Conservation (phyloP, 1,284 basidiomycete genomes). For the Somion occarium region DNA sequence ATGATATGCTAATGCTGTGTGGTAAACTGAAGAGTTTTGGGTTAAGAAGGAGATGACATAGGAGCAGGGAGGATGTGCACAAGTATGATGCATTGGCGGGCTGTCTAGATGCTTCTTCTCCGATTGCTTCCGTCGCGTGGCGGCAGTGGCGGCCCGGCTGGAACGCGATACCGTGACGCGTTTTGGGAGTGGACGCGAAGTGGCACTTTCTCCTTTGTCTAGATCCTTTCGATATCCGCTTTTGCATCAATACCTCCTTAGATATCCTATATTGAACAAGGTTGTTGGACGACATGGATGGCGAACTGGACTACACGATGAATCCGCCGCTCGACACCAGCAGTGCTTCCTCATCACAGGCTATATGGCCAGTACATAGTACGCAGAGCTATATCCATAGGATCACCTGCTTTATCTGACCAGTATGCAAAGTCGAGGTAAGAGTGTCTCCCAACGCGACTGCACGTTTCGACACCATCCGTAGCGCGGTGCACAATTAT, state of each 20-base stretch:
- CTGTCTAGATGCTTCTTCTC: no score
- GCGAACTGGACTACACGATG: conserved; percentile 21
- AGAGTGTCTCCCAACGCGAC: conserved; percentile 63
- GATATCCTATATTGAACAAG: neutral
- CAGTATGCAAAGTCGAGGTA: conserved; percentile 71
- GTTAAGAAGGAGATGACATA: no score
- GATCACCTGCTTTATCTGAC: neutral
- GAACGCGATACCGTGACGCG: conserved; percentile 9
- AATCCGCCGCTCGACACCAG: conserved; percentile 10
- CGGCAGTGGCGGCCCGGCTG: neutral
- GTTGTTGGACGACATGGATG: conserved; percentile 13
- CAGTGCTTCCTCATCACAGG: conserved; percentile 2
- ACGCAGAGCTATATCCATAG: conserved; percentile 15
- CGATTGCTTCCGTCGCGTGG: no score
- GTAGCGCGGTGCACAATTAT: conserved; percentile 56
- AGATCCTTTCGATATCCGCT: neutral
- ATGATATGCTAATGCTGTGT: no score
- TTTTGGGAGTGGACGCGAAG: conserved; percentile 20
- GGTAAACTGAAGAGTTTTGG: no score
- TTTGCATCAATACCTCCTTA: conserved; percentile 1
- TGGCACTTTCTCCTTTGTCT: neutral
- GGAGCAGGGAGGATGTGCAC: no score
- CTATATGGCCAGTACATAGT: conserved; percentile 59
- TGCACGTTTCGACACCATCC: conserved; percentile 68
- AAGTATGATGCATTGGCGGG: no score